These are phyloP conservation scores for Rhodotorula sp. DNA, from an alignment of 1,284 basidiomycete genomes.

Conservation along the genomic window DNA sequence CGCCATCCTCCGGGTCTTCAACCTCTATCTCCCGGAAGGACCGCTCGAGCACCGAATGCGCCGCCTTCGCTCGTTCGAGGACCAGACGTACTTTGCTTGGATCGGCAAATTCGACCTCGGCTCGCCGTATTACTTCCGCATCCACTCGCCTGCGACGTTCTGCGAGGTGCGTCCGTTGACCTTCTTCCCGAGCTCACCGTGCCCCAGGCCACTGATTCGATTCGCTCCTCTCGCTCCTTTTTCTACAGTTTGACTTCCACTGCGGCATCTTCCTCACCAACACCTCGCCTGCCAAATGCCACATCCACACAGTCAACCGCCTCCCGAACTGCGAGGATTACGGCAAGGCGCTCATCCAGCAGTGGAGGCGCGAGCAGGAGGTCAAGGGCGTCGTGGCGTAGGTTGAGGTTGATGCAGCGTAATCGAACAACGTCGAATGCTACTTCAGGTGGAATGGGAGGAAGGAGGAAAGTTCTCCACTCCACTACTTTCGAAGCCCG, in stretches of 20 bases:
- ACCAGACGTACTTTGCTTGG: slow-evolving; percentile 49
- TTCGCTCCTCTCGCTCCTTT: too few species aligned
- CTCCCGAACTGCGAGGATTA: slow-evolving; percentile 49
- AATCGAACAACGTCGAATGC: too few species aligned
- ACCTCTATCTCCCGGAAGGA: slow-evolving; percentile 46
- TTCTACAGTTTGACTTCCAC: slow-evolving; percentile 26
- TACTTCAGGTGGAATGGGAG: too few species aligned
- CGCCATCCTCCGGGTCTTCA: slow-evolving; percentile 47
- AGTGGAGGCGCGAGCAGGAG: neutral
- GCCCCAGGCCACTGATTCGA: too few species aligned
- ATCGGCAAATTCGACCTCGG: slow-evolving; percentile 47
- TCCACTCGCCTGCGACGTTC: slow-evolving; percentile 48
- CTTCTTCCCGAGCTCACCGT: too few species aligned
- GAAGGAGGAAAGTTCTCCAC: too few species aligned
- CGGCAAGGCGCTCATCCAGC: slow-evolving; percentile 45
- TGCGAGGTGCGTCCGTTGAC: slow-evolving; percentile 44
- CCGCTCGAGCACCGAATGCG: slow-evolving; percentile 44
- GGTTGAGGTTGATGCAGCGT: too few species aligned
- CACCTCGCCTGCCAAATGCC: slow-evolving; percentile 50
- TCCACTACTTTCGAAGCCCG: too few species aligned
- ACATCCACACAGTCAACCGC: slow-evolving; percentile 49
- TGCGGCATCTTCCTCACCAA: slow-evolving; percentile 48
- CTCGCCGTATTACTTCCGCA: slow-evolving; percentile 50
- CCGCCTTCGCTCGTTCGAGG: slow-evolving; percentile 39
- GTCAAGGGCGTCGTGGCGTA: too few species aligned